Percentiles rank a stretch among this genome's conserved stretches.
Evolutionary conservation across 179 eudicot genomes (phyloP).

Genomic region (Camellia oleifera): DNA sequence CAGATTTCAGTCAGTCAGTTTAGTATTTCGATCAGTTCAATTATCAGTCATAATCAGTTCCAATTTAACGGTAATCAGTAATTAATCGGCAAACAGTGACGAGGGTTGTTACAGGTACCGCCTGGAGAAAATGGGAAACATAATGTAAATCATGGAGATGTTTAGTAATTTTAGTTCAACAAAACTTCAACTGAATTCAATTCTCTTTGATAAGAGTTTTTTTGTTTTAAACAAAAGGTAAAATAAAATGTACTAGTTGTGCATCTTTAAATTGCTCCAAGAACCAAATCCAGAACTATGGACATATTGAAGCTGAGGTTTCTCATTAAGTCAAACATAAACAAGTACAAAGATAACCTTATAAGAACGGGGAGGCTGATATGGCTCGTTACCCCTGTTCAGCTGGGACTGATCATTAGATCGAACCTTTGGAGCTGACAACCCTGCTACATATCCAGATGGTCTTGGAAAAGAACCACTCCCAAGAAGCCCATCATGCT

Average conservation of each 20-base stretch:
- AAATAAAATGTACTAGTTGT: background rate
- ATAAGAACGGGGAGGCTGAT: constrained; percentile 97
- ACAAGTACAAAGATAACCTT: constrained; percentile 45
- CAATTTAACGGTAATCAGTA: no score
- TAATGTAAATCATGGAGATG: background rate
- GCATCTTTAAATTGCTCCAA: background rate
- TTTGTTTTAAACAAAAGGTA: background rate
- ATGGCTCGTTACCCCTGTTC: constrained; percentile 76
- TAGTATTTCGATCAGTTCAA: no score
- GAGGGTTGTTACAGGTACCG: no score
- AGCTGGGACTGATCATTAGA: constrained; percentile 56
- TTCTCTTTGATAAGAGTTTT: background rate
- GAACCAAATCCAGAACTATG: constrained; percentile 1
- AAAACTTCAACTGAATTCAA: background rate
- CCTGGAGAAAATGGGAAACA: constrained; percentile 44
- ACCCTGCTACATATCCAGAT: constrained; percentile 66
- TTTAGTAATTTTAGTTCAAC: background rate
- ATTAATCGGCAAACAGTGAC: no score
- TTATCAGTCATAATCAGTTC: no score
- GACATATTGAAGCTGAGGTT: background rate
- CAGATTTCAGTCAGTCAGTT: no score
- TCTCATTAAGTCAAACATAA: background rate
- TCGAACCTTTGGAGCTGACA: constrained; percentile 54
- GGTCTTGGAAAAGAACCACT: constrained; percentile 96
- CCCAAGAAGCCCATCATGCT: constrained; percentile 98